Evolutionary conservation across 495 filamentous ascomycete genomes (phyloP), one percentile per base, ranked within the genome.

Genomic region (Aspergillus olivimuriae): DNA sequence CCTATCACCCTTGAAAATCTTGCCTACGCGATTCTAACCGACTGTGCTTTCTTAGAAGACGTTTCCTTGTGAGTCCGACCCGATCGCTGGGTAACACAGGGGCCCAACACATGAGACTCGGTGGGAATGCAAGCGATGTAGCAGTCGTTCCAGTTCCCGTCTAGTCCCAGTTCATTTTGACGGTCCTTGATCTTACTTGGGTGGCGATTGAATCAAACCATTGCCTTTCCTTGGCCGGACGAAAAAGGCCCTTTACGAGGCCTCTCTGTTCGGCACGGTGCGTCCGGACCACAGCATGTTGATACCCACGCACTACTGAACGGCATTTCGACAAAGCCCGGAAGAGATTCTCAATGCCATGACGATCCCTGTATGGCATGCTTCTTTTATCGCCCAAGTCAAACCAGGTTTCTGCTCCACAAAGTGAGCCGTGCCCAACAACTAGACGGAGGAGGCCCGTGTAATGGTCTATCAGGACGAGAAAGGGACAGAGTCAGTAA

Each of bases 81-180:
- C 34, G 45, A 42, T 33, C 22, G 38, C 33, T 41, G 42, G 53
- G 54, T 53, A 36, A 41, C 39, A 57, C 54, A 49, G 46, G 41
- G 16, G 43, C 45, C 50, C 54, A 51, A 49, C 41, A 19, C 34
- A 19, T 37, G 14, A 28, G 24, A 43, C 31, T 8, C 24, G 18
- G 15, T 39, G 39, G 31, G 39, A 32, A 23, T 20, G 23, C 23
- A 38, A 16, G 31, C 31, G 10, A 28, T 30, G 4, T 30, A 14
- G 4, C 14, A 28, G 40, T 20, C 20, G 4, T 18, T 20, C 18
- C 18, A 38, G 23, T 22, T 33, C 22, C 8, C 28, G 26, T 12
- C 34, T 32, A 10, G 9, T 23, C 18, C 11, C 1, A 31, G 11
- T 28, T 41, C 1, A 15, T 31, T 31, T n/a, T n/a, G n/a, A n/a